Evolutionary conservation across 2,329 filamentous ascomycete species (phyloP).

Genomic region (Allantophomopsis lycopodina): DNA sequence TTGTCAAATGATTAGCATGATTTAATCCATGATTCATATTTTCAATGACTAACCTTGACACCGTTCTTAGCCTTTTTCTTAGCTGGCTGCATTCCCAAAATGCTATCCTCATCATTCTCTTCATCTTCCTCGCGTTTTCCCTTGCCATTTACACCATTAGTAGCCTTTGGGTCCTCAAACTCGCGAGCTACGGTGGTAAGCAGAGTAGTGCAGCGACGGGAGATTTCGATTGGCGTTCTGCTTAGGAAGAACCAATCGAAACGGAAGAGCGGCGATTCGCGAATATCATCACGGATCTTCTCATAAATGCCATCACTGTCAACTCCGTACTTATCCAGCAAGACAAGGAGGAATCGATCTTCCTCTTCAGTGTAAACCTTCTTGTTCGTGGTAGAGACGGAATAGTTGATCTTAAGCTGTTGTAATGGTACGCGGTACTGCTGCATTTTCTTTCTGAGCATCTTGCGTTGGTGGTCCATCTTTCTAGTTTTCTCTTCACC

Average conservation of each 20-base stretch:
- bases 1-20: background rate
- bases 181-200: slow-evolving; percentile 91
- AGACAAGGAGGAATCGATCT: slow-evolving; percentile 85
- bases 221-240: slow-evolving; percentile 83
- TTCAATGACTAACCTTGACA: slow-evolving; percentile 40
- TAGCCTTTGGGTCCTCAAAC: slow-evolving; percentile 56
- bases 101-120: slow-evolving; percentile 70
- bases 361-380: slow-evolving; percentile 99
- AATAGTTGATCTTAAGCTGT: slow-evolving; percentile 98
- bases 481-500: slow-evolving; percentile 84
- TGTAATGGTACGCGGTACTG: slow-evolving; percentile 96
- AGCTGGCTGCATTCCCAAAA: slow-evolving; percentile 67
- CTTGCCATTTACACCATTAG: slow-evolving; percentile 40
- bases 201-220: slow-evolving; percentile 83
- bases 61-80: slow-evolving; percentile 92
- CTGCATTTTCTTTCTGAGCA: slow-evolving; percentile 88
- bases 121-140: slow-evolving; percentile 74
- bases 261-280: slow-evolving; percentile 84
- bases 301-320: slow-evolving; percentile 87
- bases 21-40: slow-evolving; percentile 7
- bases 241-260: slow-evolving; percentile 99
- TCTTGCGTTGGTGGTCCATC: slow-evolving; percentile 82
- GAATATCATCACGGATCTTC: slow-evolving; percentile 91
- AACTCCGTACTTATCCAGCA: slow-evolving; percentile 83
- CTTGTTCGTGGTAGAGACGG: slow-evolving; percentile 97